A percentile compares a stretch with the other conserved stretches of the same genome.
These are phyloP conservation scores for Calonectria naviculata DNA, from an alignment of 2,329 filamentous ascomycete genomes.

Conservation along the genomic window DNA sequence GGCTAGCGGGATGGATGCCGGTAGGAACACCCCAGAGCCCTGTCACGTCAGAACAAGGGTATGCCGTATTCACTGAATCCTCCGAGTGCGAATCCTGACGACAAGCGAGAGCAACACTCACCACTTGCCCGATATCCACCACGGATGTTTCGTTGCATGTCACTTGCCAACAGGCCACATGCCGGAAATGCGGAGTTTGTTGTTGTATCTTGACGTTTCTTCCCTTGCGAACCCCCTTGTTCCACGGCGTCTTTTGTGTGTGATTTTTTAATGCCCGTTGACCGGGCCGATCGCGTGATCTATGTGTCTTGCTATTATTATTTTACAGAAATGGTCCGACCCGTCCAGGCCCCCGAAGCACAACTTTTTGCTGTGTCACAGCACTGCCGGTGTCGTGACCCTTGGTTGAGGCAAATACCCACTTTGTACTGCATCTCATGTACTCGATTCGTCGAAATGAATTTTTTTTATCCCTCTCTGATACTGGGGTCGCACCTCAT, in stretches of 20 bases:
- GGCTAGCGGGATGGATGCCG: slow-evolving; percentile 3
- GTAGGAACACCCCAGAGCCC: not conserved
- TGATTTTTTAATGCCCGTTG: not conserved
- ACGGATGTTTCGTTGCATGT: not conserved
- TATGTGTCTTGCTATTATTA: slow-evolving; percentile 6
- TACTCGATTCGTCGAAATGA: not conserved
- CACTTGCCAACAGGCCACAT: not conserved
- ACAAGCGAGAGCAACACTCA: not conserved
- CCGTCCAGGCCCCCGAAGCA: not conserved
- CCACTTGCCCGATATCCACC: not conserved
- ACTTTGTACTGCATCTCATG: not conserved
- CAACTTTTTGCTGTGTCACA: not conserved
- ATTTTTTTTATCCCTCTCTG: not conserved
- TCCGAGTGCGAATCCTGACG: not conserved
- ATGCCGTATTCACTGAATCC: not conserved
- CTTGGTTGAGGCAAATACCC: not conserved
- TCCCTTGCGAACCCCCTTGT: not conserved
- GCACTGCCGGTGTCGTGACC: not conserved
- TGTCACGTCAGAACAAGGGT: slow-evolving; percentile 9
- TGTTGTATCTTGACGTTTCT: not conserved
- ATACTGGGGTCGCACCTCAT: not conserved
- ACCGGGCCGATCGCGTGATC: not conserved
- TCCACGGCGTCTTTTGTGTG: not conserved
- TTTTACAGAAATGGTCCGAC: not conserved
- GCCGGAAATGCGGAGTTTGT: not conserved